phyloP scores from a whole-genome alignment of 2,329 filamentous ascomycete species.

The Albifimbria verrucaria region DNA sequence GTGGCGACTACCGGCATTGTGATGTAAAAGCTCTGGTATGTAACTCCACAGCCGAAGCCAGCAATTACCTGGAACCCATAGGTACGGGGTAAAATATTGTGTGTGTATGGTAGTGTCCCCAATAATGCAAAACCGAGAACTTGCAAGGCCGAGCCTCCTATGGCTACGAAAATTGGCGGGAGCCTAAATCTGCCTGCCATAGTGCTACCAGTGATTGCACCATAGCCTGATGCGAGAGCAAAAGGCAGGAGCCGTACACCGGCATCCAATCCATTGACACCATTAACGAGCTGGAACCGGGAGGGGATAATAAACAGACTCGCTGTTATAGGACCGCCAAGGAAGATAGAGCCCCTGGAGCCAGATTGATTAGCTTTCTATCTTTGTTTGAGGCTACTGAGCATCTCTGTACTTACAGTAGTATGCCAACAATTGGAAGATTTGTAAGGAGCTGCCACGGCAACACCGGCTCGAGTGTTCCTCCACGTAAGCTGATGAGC shows the following conservation, averaged over 20 bases:
- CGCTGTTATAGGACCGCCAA: conserved; percentile 6
- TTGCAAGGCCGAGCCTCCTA: not conserved
- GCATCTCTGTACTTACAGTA: not conserved
- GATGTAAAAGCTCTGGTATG: not conserved
- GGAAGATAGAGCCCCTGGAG: not conserved
- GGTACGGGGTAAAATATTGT: not conserved
- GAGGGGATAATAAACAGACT: conserved; percentile 13
- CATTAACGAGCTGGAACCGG: conserved; percentile 17
- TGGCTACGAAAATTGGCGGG: not conserved
- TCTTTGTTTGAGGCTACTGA: not conserved
- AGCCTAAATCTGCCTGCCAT: conserved; percentile 1
- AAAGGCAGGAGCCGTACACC: conserved; percentile 14
- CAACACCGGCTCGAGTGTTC: not conserved
- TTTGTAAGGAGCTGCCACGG: not conserved
- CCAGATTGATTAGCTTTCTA: not conserved
- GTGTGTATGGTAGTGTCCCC: not conserved
- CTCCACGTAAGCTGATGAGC: not conserved
- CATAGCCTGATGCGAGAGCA: not conserved
- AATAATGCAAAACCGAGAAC: not conserved
- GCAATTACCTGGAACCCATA: conserved; percentile 6
- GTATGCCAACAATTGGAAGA: not conserved
- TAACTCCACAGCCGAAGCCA: conserved; percentile 3
- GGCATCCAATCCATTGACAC: conserved; percentile 8
- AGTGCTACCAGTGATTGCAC: not conserved
- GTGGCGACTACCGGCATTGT: not conserved